Evolutionary conservation across 192 early-diverging fungal species (phyloP), one percentile per base, ranked within the genome.

Genomic region (Coemansia sp.): DNA sequence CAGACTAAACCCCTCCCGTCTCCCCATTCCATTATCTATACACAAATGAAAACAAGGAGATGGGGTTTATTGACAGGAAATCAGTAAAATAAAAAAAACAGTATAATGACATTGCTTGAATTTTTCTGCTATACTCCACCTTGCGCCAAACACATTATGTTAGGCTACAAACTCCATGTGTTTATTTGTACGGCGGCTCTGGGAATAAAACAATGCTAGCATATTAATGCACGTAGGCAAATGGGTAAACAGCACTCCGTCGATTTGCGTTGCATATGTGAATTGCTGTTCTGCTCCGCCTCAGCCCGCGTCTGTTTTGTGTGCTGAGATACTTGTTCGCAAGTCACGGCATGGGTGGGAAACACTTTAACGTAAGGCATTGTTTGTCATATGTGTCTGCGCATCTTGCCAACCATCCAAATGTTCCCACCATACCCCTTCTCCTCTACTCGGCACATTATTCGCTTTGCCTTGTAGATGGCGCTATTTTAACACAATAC

Each of bases 401-500:
- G 16, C 41, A 45, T 45, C 12, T 16, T 16, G 41, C 41, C 12
- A 45, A 16, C 16, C 41, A 45, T 4, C 2, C 14, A 45, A 45
- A 16, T n/a, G 14, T 45, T 35, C 32, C 41, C 41, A 45, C 41
- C 41, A n/a, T n/a, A 45, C 41, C 41, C 32, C 41, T 45, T 45
- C 41, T 45, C 41, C 41, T 45, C 16, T n/a, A 45, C 14, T 16
- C 41, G 41, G 41, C 41, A n/a, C 41, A 45, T 45, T 45, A 45
- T 45, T 45, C 16, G 32, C 41, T 45, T 45, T 14, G 41, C 14
- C 41, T n/a, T 10, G 5, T n/a, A 1, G 3, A 45, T 45, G 41
- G 41, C 41, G 41, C 41, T 45, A 45, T 45, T 45, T 45, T n/a
- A 45, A 52, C 23, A 52, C 51, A 52, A 52, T 52, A 52, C 11